These are phyloP conservation scores for Gremmenia infestans DNA, from an alignment of 2,329 filamentous ascomycete genomes.

Conservation along the genomic window DNA sequence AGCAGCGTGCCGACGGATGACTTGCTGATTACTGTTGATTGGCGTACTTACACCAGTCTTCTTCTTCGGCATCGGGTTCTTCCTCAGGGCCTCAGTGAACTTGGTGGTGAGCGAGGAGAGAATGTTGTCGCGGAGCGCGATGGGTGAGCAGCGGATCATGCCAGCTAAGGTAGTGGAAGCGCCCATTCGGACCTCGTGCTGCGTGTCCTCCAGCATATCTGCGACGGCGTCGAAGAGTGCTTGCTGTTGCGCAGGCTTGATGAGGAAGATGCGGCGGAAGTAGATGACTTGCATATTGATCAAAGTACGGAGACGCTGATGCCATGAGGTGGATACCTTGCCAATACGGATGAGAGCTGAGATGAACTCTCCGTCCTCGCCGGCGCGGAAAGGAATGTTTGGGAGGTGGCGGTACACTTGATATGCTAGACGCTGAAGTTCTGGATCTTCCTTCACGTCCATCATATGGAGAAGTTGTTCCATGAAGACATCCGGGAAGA, in stretches of 20 bases:
- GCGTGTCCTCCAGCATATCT: constrained; percentile 85
- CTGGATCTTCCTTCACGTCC: constrained; percentile 98
- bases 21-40: constrained; percentile 66
- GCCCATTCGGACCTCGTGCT: constrained; percentile 89
- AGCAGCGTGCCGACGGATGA: constrained; percentile 81
- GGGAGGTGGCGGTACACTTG: constrained; percentile 95
- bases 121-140: constrained; percentile 70
- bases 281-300: constrained; percentile 99
- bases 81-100: constrained; percentile 71
- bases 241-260: constrained; percentile 67
- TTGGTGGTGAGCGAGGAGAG: constrained; percentile 70
- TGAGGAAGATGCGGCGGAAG: constrained; percentile 91
- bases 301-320: constrained; percentile 87
- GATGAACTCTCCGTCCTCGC: constrained; percentile 82
- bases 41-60: constrained; percentile 62
- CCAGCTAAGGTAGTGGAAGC: constrained; percentile 91
- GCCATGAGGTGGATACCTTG: constrained; percentile 80
- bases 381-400: constrained; percentile 86
- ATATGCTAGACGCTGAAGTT: constrained; percentile 89
- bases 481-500: constrained; percentile 87
- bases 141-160: constrained; percentile 95
- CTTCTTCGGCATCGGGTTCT: constrained; percentile 84
- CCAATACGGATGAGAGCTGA: constrained; percentile 83
- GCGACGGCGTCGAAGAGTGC: constrained; percentile 88
- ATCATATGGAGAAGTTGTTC: constrained; percentile 98